Percentiles rank a stretch among this genome's conserved stretches.
Conservation (phyloP, 176 grass and related monocot genomes). For the Eleusine indica region DNA sequence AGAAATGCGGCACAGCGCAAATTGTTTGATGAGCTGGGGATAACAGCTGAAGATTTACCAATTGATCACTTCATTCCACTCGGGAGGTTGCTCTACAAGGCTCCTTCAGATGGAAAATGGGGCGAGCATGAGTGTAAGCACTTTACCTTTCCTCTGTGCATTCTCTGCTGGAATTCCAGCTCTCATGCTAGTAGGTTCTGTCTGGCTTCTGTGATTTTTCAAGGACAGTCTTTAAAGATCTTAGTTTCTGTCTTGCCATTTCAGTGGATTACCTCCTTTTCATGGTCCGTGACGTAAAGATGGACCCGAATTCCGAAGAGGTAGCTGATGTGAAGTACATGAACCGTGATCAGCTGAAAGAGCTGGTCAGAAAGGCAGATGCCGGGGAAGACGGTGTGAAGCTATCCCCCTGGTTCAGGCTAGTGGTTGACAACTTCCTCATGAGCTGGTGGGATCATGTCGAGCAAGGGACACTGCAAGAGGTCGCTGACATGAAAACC, state of each 20-base stretch:
- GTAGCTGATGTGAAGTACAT: constrained; percentile 75
- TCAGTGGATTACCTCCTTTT: constrained; percentile 97
- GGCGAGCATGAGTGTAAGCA: constrained; percentile 82
- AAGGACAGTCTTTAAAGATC: not conserved
- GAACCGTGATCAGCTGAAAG: constrained; percentile 70
- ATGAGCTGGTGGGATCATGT: constrained; percentile 94
- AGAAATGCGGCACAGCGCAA: constrained; percentile 90
- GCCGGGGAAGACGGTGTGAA: constrained; percentile 69
- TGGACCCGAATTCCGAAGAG: constrained; percentile 73
- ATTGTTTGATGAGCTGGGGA: constrained; percentile 89
- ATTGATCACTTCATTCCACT: constrained; percentile 82
- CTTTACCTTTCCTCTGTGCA: not conserved
- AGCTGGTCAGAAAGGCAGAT: constrained; percentile 72
- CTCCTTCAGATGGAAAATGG: constrained; percentile 94
- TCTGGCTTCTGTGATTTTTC: not conserved
- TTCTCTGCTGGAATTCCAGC: not conserved
- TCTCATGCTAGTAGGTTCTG: not conserved
- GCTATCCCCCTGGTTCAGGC: constrained; percentile 91
- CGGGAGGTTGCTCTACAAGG: constrained; percentile 88
- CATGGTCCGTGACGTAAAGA: constrained; percentile 71
- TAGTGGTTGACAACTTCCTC: constrained; percentile 89
- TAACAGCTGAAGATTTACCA: constrained; percentile 70
- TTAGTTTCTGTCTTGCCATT: constrained; percentile 6
- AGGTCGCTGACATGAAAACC: constrained; percentile 66
- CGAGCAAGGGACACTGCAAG: constrained; percentile 66